Conservation (phyloP, 2,329 filamentous ascomycete genomes). For the Aureobasidium sp. region DNA sequence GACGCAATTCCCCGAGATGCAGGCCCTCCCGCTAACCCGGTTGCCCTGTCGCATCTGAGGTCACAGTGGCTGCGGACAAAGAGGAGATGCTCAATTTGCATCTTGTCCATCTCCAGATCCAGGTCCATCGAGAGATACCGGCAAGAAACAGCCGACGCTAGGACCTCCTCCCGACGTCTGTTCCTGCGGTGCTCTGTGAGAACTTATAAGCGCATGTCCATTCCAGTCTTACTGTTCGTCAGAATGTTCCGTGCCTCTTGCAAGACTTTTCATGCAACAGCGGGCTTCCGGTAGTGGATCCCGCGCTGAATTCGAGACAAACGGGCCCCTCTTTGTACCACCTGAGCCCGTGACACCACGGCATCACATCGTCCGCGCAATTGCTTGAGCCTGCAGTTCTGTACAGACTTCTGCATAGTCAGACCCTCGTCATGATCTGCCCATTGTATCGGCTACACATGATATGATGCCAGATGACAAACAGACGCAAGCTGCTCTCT, state of each 20-base stretch:
- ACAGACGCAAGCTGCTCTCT: conserved; percentile 3
- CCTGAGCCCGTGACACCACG: conserved; percentile 11
- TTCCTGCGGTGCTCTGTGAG: conserved; percentile 1
- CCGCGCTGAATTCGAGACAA: conserved; percentile 13
- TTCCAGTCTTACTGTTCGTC: neutral
- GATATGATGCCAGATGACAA: conserved; percentile 5
- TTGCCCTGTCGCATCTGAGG: conserved; percentile 12
- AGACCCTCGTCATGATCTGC: neutral
- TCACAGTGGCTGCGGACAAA: neutral
- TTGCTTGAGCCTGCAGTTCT: conserved; percentile 2
- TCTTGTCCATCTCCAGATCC: conserved; percentile 7
- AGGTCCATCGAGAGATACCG: neutral
- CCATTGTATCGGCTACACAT: neutral
- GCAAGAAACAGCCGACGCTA: neutral
- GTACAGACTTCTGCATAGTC: conserved; percentile 10
- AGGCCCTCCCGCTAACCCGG: conserved; percentile 11
- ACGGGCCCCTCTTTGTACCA: conserved; percentile 11
- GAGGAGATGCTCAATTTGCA: neutral
- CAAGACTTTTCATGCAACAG: conserved; percentile 11
- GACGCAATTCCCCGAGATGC: conserved; percentile 13
- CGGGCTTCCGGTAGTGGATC: conserved; percentile 13
- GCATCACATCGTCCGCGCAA: neutral
- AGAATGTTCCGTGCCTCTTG: conserved; percentile 10
- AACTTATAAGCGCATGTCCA: neutral
- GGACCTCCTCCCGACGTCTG: conserved; percentile 6